phyloP scores from a whole-genome alignment of 2,329 filamentous ascomycete genomes.

The Parascedosporium putredinis region DNA sequence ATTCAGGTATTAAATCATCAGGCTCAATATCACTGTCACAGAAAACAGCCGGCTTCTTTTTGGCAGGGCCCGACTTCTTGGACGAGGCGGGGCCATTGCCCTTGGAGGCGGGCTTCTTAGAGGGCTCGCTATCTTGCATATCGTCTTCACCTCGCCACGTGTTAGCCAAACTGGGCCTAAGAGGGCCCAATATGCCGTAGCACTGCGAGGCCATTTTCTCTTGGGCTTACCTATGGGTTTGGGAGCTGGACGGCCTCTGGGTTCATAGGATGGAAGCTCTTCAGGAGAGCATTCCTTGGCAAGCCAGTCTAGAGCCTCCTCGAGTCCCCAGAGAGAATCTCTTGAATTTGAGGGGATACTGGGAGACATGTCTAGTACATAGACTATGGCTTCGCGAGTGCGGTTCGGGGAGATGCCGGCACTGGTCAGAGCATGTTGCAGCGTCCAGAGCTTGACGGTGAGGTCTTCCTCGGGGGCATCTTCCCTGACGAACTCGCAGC shows the following conservation, averaged over 20 bases:
- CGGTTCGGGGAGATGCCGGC: constrained; percentile 57
- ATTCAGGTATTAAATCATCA: constrained; percentile 64
- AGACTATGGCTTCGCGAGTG: constrained; percentile 52
- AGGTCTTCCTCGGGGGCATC: constrained; percentile 66
- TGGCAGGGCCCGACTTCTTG: constrained; percentile 23
- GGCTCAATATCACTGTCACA: constrained; percentile 64
- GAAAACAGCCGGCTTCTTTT: constrained; percentile 8
- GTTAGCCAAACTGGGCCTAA: not conserved
- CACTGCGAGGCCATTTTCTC: not conserved
- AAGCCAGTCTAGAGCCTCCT: constrained; percentile 84
- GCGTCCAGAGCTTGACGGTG: constrained; percentile 70
- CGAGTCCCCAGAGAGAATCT: constrained; percentile 71
- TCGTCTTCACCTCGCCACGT: not conserved
- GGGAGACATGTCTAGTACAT: constrained; percentile 57
- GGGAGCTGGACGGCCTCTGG: constrained; percentile 23
- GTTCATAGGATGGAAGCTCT: constrained; percentile 64
- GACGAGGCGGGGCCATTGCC: constrained; percentile 7
- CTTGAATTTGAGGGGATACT: constrained; percentile 46
- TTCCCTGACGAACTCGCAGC: constrained; percentile 26
- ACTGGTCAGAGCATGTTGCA: constrained; percentile 61
- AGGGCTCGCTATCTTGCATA: not conserved
- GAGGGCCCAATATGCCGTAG: not conserved
- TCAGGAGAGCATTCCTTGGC: constrained; percentile 62
- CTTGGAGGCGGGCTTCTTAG: constrained; percentile 2
- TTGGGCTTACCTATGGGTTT: constrained; percentile 16